These are phyloP conservation scores for Aspergillus diversus DNA, from an alignment of 495 filamentous ascomycete species.

Conservation along the genomic window DNA sequence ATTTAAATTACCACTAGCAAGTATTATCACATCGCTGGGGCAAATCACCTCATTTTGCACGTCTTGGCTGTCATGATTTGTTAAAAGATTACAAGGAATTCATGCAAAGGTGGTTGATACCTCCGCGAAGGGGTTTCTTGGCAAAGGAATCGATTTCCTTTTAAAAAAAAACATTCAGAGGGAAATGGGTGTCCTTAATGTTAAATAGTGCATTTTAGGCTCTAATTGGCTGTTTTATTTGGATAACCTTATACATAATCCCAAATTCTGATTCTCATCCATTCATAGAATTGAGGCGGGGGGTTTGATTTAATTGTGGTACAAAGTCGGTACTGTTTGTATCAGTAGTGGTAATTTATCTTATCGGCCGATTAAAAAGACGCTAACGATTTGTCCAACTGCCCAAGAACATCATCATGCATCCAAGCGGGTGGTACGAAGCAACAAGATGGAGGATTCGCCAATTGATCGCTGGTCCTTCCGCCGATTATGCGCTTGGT, in stretches of 20 bases:
- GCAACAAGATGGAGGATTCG: too few relatives aligned
- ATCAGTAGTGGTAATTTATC: conserved; percentile 1
- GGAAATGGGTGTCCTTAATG: too few relatives aligned
- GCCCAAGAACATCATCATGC: too few relatives aligned
- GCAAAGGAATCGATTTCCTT: not conserved
- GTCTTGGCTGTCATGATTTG: not conserved
- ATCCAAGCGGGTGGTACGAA: too few relatives aligned
- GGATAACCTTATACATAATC: not conserved
- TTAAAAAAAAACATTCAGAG: not conserved
- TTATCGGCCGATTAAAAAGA: conserved; percentile 12
- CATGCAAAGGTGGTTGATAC: not conserved
- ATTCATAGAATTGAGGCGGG: too few relatives aligned
- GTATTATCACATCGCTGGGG: conserved; percentile 4
- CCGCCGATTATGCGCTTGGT: too few relatives aligned
- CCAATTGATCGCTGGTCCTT: too few relatives aligned
- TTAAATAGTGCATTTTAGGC: not conserved
- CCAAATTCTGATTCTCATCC: too few relatives aligned
- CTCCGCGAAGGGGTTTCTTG: not conserved
- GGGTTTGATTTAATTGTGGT: too few relatives aligned
- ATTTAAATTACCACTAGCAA: conserved; percentile 10
- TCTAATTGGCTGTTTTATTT: not conserved
- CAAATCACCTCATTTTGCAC: conserved; percentile 13
- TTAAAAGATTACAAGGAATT: not conserved
- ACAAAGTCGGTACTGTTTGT: not conserved
- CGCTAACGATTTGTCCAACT: not conserved